Base-by-base conservation (phyloP, 768 basidiomycete genomes). In the Scleroderma bovista region DNA sequence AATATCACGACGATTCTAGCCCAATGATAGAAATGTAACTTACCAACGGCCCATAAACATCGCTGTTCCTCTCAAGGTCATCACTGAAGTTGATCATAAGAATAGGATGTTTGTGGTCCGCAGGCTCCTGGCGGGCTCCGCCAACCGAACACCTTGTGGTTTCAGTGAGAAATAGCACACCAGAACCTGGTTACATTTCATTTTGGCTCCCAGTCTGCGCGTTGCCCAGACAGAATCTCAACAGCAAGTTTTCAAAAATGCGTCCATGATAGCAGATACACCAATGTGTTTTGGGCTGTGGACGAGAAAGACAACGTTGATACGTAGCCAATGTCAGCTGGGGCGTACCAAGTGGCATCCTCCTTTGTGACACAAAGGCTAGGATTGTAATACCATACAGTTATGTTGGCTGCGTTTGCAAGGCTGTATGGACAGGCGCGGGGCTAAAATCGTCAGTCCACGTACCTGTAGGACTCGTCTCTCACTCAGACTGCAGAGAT, bases 241-340 rank as follows among this genome's bases (percentile, higher is more conserved):
- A 41, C 6, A 20, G 29, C 46, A 29, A 52, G 51, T 17, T 51
- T 37, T 38, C 12, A 31, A 44, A 12, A 32, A 40, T 38, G 42
- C 13, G n/a, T 33, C 24, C 17, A 19, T 33, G n/a, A 19, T 24
- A 44, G 22, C 39, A 46, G 41, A 40, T 67, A 55, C 47, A 84
- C 84, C 82, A 23, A 79, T 67, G 59, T 83, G 73, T 55, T 86
- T 86, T 12, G 81, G 78, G 54, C 82, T 79, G 63, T 79, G 79
- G 33, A 86, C 57, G 57, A 82, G 80, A 38, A 83, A 84, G 83
- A 36, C 40, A 16, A 32, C 58, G 38, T 39, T 51, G 26, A 36
- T 26, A 34, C 24, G n/a, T n/a, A n/a, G n/a, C n/a, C n/a, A n/a
- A n/a, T n/a, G n/a, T n/a, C n/a, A n/a, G n/a, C n/a, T n/a, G n/a